Conservation (phyloP, 768 basidiomycete species). For the Agaricus subrufescens region DNA sequence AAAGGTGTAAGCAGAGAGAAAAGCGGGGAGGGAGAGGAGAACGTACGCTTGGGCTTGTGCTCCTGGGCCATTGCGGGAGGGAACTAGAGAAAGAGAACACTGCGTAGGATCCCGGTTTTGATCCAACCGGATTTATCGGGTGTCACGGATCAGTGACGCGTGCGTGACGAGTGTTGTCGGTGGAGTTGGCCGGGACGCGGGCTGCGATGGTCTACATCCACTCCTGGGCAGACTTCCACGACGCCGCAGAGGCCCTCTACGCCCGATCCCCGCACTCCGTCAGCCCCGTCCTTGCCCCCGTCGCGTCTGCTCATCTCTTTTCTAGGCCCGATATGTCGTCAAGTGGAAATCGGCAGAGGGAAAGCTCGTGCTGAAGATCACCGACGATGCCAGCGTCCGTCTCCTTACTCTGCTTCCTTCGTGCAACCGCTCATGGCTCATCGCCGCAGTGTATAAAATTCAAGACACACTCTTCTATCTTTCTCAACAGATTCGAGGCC, state of each 20-base stretch:
- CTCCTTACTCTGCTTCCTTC: constrained; percentile 12
- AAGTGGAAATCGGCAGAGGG: constrained; percentile 88
- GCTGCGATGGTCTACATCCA: constrained; percentile 83
- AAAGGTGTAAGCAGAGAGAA: background rate
- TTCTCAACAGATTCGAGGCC: constrained; percentile 93
- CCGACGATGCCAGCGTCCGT: constrained; percentile 82
- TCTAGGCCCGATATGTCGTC: constrained; percentile 82
- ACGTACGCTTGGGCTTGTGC: constrained; percentile 21
- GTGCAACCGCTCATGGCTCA: background rate
- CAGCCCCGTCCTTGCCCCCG: constrained; percentile 18
- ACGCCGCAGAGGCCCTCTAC: constrained; percentile 86
- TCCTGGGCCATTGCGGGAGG: constrained; percentile 3
- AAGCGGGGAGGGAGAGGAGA: constrained; percentile 18
- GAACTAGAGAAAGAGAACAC: constrained; percentile 1
- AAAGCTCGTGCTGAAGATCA: constrained; percentile 89
- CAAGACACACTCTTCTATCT: constrained; percentile 91
- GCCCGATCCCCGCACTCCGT: constrained; percentile 74
- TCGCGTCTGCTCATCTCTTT: background rate
- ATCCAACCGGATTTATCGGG: constrained; percentile 1
- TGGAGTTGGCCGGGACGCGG: constrained; percentile 19
- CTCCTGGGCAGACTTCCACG: constrained; percentile 87
- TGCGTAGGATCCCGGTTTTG: background rate
- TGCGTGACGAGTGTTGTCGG: constrained; percentile 17
- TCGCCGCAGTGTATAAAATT: constrained; percentile 83
- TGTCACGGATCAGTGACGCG: background rate